These are phyloP conservation scores for Colletotrichum sp. DNA, from an alignment of 2,329 filamentous ascomycete species.

Conservation along the genomic window DNA sequence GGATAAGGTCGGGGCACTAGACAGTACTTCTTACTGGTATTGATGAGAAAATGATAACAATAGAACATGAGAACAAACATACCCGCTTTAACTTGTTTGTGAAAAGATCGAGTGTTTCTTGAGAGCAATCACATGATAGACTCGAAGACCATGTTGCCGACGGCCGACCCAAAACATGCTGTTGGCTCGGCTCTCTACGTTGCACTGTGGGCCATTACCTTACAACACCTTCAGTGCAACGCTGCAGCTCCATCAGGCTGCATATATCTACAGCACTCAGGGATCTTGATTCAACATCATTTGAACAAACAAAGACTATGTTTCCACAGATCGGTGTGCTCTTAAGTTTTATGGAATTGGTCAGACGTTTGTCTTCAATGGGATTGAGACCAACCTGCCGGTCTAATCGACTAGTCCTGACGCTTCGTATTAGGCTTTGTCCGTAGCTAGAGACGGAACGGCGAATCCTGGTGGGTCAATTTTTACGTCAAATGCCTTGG, in stretches of 20 bases:
- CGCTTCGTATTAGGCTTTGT: fast-evolving
- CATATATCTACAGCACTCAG: not conserved
- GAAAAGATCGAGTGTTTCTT: fast-evolving
- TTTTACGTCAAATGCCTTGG: not conserved
- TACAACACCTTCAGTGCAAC: not conserved
- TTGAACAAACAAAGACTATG: not conserved
- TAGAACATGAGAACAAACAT: not conserved
- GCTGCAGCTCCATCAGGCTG: not conserved
- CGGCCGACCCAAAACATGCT: not conserved
- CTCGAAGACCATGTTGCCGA: not conserved
- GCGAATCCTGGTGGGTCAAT: no score
- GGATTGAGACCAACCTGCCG: not conserved
- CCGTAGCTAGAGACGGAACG: no score
- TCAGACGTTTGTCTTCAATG: not conserved
- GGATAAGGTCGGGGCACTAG: not conserved
- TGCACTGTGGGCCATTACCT: not conserved
- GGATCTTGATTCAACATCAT: not conserved
- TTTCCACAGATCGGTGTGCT: not conserved
- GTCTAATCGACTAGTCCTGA: not conserved
- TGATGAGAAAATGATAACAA: not conserved
- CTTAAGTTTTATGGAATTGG: not conserved
- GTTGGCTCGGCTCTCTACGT: not conserved
- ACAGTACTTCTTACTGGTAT: not conserved
- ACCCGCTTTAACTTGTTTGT: not conserved
- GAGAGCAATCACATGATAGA: not conserved